phyloP scores from a whole-genome alignment of 2,329 filamentous ascomycete genomes.

The Clonostachys sp. region DNA sequence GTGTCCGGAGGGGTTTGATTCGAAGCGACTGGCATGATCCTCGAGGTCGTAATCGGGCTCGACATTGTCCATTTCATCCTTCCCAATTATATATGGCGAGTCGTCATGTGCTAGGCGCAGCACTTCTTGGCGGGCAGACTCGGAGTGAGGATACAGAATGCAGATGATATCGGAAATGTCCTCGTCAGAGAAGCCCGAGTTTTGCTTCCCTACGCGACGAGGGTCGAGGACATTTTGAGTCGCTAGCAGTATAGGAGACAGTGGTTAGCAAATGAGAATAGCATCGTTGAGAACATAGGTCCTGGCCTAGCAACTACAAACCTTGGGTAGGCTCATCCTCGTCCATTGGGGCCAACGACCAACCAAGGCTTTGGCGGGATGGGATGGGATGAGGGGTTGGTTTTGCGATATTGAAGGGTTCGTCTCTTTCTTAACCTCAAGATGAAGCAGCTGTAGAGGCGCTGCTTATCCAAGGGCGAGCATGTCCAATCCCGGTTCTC shows the following conservation, averaged over 20 bases:
- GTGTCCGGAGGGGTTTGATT: slow-evolving; percentile 35
- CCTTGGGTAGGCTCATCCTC: slow-evolving; percentile 38
- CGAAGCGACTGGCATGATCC: slow-evolving; percentile 43
- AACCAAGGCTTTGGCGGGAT: not conserved
- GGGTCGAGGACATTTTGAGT: slow-evolving; percentile 82
- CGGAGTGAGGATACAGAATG: slow-evolving; percentile 76
- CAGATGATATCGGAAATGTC: slow-evolving; percentile 88
- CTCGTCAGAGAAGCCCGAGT: slow-evolving; percentile 76
- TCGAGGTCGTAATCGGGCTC: slow-evolving; percentile 45
- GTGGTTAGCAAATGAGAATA: slow-evolving; percentile 6
- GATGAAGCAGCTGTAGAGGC: too few species aligned
- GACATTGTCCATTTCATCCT: slow-evolving; percentile 42
- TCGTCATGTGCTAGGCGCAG: slow-evolving; percentile 39
- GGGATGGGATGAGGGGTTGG: too few species aligned
- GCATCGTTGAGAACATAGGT: not conserved
- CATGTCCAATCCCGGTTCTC: too few species aligned
- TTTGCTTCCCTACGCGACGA: slow-evolving; percentile 71
- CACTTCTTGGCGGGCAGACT: slow-evolving; percentile 69
- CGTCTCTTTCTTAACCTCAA: too few species aligned
- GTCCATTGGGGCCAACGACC: slow-evolving; percentile 29
- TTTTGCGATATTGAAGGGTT: too few species aligned
- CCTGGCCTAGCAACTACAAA: slow-evolving; percentile 8
- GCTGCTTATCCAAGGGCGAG: too few species aligned
- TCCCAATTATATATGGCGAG: slow-evolving; percentile 44
- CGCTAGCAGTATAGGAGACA: slow-evolving; percentile 31